Base-by-base conservation (phyloP, 805 yeast species). In the Lipomyces oligophaga region DNA sequence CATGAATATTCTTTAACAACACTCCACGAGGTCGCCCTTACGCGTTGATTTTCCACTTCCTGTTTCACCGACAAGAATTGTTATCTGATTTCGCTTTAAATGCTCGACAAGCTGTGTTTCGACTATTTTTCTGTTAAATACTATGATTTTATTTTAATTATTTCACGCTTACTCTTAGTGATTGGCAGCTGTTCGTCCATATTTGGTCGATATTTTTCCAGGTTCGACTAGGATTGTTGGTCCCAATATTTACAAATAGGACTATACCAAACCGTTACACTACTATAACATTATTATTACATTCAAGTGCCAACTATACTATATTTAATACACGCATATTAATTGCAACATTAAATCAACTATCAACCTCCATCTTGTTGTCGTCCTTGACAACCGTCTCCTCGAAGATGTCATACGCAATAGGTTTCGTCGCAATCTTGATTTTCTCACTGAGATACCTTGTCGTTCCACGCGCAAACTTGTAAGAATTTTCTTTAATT, bases 11-110 rank as follows among this genome's bases (percentile, higher is more conserved):
- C 19, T 34, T 16, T 19, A 16, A 8, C 30, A 26, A 26, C 13
- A 13, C 30, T 26, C 13, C 30, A 26, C 30, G 30, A 27, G n/a
- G 10, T 20, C 28, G 15, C 38, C 11, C 49, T 26, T 42, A 43
- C 58, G 98, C 0, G 98, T 90, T 3, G 97, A 89, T 63, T 90
- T 90, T 71, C 97, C 97, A 5, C 96, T 86, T 67, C 98, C 98
- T 0, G 98, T 90, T 63, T 90, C 97, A 67, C 97, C 97, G 62
- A 93, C 84, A 16, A 90, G 72, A 1, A 90, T 79, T 0, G 89
- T 79, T 4, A 88, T 94, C 52, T 76, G 80, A 58, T 81, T 76
- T 8, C 67, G 50, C 2, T 67, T 47, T 2, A 90, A 61, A 52
- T 79, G 76, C 7, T 84, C 62, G 15, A 90, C 75, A 43, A 78